phyloP scores from a whole-genome alignment of 1,284 basidiomycete genomes.

The Pseudozyma hubeiensis region DNA sequence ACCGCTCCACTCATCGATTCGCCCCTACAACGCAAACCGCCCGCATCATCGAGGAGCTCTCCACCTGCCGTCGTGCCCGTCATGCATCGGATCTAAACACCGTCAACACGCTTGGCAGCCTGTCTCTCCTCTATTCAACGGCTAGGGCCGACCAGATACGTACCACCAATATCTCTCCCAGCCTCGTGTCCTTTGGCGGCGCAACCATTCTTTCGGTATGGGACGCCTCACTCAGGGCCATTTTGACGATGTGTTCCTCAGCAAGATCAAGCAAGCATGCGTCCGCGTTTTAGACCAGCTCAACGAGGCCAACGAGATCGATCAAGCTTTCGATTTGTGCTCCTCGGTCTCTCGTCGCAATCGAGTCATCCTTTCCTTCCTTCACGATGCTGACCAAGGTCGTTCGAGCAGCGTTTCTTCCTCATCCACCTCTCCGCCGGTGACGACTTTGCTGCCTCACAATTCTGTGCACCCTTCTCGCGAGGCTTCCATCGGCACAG shows the following conservation, averaged over 20 bases:
- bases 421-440: constrained; percentile 14
- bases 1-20: no score
- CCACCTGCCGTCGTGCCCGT: not conserved
- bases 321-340: constrained; percentile 42
- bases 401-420: not conserved
- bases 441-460: not conserved
- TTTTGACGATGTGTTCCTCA: constrained; percentile 47
- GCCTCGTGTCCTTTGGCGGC: not conserved
- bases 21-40: no score
- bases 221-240: constrained; percentile 36
- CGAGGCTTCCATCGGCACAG: constrained; percentile 28
- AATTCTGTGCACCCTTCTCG: constrained; percentile 18
- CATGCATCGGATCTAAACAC: not conserved
- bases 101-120: not conserved
- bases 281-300: constrained; percentile 47
- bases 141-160: not conserved
- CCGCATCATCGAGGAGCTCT: not conserved
- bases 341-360: constrained; percentile 45
- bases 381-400: constrained; percentile 37
- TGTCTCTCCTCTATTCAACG: not conserved
- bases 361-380: constrained; percentile 43
- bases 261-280: constrained; percentile 47
- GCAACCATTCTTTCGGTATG: constrained; percentile 8
- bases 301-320: constrained; percentile 47
- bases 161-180: not conserved